Evolutionary conservation across 495 filamentous ascomycete genomes (phyloP), one percentile per base, ranked within the genome.

Genomic region (Ascodesmis nigricans): DNA sequence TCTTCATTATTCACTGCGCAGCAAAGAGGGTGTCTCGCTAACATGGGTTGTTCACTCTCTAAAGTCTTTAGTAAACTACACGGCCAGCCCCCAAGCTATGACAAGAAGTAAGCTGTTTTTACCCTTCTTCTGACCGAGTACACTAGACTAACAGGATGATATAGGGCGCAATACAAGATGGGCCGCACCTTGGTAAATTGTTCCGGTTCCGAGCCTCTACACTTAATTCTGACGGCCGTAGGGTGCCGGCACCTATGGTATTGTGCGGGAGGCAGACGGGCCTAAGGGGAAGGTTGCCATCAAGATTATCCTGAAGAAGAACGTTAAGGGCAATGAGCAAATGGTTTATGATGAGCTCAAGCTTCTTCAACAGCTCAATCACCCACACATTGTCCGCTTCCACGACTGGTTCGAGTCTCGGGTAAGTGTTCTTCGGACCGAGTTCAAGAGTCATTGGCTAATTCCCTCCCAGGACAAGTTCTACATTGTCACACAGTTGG

Each of bases 221-320:
- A 13, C 22, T 10, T 28, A 21, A 9, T 20, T 17, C 13, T 20
- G 10, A 9, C 5, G 5, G 5, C 28, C 11, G 5, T 42, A 52
- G 49, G 87, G 87, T 50, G 87, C 87, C 30, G 87, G 87, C 36
- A 99, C 87, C 46, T 99, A 99, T 61, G 87, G 87, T 43, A 93
- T 99, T 49, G 87, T 99, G 43, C 71, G 87, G 39, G 87, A 99
- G 56, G 87, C 87, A 30, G 81, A 92, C 34, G 61, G 69, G 33
- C 65, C 72, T 15, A 68, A 65, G 9, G 77, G 80, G 42, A 91
- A 91, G 59, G 87, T 91, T 27, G 87, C 87, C 13, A 65, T 99
- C 53, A 99, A 99, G 65, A 95, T 99, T 53, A 99, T 99, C 52
- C 63, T 99, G 44, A 99, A 99, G 70, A 93, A 92, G 60, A 93